Evolutionary conservation across 2,329 filamentous ascomycete genomes (phyloP).

Genomic region (Colletotrichum zoysiae): DNA sequence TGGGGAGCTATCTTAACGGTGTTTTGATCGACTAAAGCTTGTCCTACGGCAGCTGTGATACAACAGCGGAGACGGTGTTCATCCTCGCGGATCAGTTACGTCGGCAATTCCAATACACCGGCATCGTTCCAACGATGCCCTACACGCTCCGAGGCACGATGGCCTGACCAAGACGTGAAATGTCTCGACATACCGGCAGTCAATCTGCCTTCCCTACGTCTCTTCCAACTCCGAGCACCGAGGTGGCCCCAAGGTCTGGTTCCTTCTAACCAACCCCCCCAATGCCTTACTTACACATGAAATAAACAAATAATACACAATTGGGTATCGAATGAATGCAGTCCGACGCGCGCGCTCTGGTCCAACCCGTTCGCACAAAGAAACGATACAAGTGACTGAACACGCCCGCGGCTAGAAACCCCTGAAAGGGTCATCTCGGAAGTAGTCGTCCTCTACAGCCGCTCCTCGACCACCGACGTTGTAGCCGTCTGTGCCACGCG

Average conservation of each 20-base stretch:
- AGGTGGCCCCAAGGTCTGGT: slow-evolving; percentile 3
- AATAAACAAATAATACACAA: slow-evolving; percentile 33
- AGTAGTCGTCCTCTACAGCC: slow-evolving; percentile 67
- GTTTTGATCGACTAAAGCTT: slow-evolving; percentile 15
- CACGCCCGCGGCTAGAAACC: slow-evolving; percentile 63
- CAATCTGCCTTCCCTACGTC: slow-evolving; percentile 1
- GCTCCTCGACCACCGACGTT: slow-evolving; percentile 61
- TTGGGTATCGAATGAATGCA: slow-evolving; percentile 39
- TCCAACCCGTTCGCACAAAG: slow-evolving; percentile 21
- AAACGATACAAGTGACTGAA: slow-evolving; percentile 21
- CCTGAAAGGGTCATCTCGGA: slow-evolving; percentile 71
- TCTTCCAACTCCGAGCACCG: slow-evolving; percentile 20
- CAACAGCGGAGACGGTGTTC: background rate
- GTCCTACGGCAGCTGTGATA: slow-evolving; percentile 23
- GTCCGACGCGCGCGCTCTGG: slow-evolving; percentile 25
- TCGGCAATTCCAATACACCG: slow-evolving; percentile 8
- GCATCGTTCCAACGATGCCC: slow-evolving; percentile 21
- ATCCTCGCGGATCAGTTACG: background rate
- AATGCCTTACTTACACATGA: slow-evolving; percentile 18
- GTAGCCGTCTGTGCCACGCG: slow-evolving; percentile 61
- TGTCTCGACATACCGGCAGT: slow-evolving; percentile 20
- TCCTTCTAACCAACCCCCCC: background rate
- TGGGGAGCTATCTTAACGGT: background rate
- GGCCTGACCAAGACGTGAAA: slow-evolving; percentile 18
- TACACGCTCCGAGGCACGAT: background rate